phyloP scores from a whole-genome alignment of 1,284 basidiomycete genomes.

The Trichosporon sp. region DNA sequence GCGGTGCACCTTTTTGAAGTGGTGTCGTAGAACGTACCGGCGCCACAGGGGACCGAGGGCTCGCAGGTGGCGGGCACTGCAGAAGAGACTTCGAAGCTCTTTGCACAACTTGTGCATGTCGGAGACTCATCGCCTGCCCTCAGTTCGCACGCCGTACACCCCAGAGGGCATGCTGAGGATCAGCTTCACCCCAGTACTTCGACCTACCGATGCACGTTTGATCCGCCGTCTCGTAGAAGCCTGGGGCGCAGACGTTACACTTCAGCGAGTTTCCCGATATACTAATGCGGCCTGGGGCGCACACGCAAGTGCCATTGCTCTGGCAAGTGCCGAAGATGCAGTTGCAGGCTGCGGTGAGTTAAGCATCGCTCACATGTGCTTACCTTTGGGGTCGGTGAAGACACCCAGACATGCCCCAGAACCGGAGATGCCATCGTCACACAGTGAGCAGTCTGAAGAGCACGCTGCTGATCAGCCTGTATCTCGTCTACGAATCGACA shows the following conservation, averaged over 20 bases:
- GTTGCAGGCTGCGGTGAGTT: background rate
- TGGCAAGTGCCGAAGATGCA: background rate
- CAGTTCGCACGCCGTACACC: background rate
- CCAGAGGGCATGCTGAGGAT: background rate
- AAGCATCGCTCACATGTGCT: background rate
- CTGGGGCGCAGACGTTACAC: background rate
- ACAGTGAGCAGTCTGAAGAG: background rate
- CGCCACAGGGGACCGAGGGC: background rate
- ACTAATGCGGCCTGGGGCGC: background rate
- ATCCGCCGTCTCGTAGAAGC: background rate
- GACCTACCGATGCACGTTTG: background rate
- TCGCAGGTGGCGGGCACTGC: background rate
- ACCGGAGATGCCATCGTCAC: background rate
- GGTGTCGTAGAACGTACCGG: background rate
- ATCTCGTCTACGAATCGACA: background rate
- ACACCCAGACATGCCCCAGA: background rate
- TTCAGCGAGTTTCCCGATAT: background rate
- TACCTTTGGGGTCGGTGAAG: background rate
- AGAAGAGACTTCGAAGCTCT: background rate
- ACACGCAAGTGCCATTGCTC: background rate
- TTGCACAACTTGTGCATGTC: background rate
- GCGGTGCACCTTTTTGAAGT: background rate
- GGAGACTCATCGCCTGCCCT: background rate
- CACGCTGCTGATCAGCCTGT: background rate
- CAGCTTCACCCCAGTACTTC: background rate